A percentile compares a stretch with the other conserved stretches of the same genome.
Evolutionary conservation across 2,329 filamentous ascomycete species (phyloP).

Genomic region (Pseudocercospora crystallina): DNA sequence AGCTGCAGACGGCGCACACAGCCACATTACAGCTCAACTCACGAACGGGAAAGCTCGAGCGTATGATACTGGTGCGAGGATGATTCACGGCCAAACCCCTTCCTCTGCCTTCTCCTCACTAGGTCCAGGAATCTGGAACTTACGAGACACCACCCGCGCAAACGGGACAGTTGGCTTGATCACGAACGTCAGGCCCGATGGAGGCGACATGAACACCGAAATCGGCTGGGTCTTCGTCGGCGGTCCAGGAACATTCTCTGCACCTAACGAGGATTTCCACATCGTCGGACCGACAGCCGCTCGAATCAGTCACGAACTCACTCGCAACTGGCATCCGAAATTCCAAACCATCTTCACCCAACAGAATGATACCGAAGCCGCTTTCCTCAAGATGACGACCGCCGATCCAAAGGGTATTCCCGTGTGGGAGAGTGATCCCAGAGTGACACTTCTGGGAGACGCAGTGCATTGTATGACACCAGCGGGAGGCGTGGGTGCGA

Average conservation of each 20-base stretch:
- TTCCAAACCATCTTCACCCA: slow-evolving; percentile 19
- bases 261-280: slow-evolving; percentile 18
- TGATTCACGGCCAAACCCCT: slow-evolving; percentile 26
- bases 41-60: too few relatives aligned
- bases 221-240: slow-evolving; percentile 25
- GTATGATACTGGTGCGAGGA: slow-evolving; percentile 20
- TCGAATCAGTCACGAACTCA: slow-evolving; percentile 11
- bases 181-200: too few relatives aligned
- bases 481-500: slow-evolving; percentile 47
- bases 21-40: slow-evolving; percentile 13
- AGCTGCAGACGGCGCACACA: slow-evolving; percentile 24
- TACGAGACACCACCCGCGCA: too few relatives aligned
- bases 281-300: slow-evolving; percentile 9
- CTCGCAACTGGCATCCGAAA: slow-evolving; percentile 18
- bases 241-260: too few relatives aligned
- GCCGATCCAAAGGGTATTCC: slow-evolving; percentile 32
- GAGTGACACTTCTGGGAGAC: slow-evolving; percentile 46
- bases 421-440: slow-evolving; percentile 31
- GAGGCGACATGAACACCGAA: too few relatives aligned
- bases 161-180: too few relatives aligned
- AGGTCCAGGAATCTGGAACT: too few relatives aligned
- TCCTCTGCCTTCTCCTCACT: slow-evolving; percentile 16
- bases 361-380: slow-evolving; percentile 28
- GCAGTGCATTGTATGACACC: slow-evolving; percentile 49
- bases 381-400: slow-evolving; percentile 36